Percentiles rank a stretch among this genome's conserved stretches.
phyloP scores from a whole-genome alignment of 495 filamentous ascomycete species.

The Aspergillus baeticus region DNA sequence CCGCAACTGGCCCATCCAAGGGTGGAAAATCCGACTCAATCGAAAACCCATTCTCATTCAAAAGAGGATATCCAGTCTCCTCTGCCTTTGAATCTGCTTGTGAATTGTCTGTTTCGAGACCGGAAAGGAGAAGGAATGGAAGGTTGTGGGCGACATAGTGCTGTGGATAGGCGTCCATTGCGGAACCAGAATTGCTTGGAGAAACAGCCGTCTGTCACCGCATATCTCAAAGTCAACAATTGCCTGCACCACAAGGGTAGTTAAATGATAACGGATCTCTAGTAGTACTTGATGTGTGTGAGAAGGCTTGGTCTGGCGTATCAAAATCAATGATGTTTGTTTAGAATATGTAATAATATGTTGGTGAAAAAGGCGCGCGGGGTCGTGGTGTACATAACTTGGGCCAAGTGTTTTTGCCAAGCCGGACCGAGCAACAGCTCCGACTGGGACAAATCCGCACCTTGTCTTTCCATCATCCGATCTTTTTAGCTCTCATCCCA shows the following conservation, averaged over 20 bases:
- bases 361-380: constrained; percentile 4
- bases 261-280: too few species aligned
- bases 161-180: constrained; percentile 85
- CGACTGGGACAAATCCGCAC: too few species aligned
- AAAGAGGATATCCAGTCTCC: constrained; percentile 40
- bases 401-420: constrained; percentile 12
- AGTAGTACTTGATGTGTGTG: too few species aligned
- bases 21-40: constrained; percentile 67
- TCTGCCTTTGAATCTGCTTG: constrained; percentile 19
- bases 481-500: too few species aligned
- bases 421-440: not conserved
- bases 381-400: not conserved
- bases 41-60: constrained; percentile 57
- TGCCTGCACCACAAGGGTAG: not conserved
- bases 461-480: too few species aligned
- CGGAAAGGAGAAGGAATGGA: constrained; percentile 76
- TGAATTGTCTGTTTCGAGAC: constrained; percentile 48
- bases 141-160: constrained; percentile 80
- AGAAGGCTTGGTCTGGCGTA: too few species aligned
- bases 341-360: too few species aligned
- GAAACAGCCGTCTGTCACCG: constrained; percentile 32
- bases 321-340: too few species aligned
- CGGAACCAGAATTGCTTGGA: constrained; percentile 35
- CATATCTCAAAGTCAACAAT: constrained; percentile 30
- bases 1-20: constrained; percentile 62